Conservation (phyloP, 768 basidiomycete species). For the Obba rivulosa region DNA sequence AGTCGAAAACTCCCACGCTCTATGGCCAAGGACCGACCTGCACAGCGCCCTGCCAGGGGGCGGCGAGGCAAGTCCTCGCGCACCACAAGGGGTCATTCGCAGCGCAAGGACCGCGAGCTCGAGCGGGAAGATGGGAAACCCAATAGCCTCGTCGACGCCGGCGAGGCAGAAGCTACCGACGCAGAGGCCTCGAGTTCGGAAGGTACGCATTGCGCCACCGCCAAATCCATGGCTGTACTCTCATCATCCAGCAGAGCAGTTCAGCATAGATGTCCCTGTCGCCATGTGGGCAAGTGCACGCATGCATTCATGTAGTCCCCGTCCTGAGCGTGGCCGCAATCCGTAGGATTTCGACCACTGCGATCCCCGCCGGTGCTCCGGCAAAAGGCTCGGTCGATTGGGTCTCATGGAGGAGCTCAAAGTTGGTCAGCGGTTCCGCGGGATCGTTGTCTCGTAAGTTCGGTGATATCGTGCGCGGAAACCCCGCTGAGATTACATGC, state of each 20-base stretch:
- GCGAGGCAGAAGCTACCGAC: constrained; percentile 21
- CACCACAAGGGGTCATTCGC: constrained; percentile 9
- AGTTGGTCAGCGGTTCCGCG: constrained; percentile 83
- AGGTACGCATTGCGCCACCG: background rate
- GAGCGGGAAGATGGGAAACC: constrained; percentile 11
- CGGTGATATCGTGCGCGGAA: background rate
- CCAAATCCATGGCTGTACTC: no score
- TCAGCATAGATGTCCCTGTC: constrained; percentile 55
- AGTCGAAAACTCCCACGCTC: no score
- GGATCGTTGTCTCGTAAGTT: constrained; percentile 88
- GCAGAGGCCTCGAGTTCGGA: background rate
- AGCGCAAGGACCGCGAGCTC: constrained; percentile 9
- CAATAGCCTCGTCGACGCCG: constrained; percentile 26
- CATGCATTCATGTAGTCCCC: background rate
- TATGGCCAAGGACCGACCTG: background rate
- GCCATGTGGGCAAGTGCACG: constrained; percentile 87
- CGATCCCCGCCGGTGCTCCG: constrained; percentile 82
- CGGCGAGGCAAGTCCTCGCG: background rate
- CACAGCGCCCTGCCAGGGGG: no score
- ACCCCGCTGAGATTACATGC: constrained; percentile 4
- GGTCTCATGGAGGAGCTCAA: constrained; percentile 80
- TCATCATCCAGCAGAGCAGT: constrained; percentile 7
- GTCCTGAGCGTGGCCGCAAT: background rate
- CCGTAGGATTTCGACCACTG: constrained; percentile 94
- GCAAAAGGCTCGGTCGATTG: constrained; percentile 85